phyloP scores from a whole-genome alignment of 306 rosid genomes.

The Ormosia emarginata region DNA sequence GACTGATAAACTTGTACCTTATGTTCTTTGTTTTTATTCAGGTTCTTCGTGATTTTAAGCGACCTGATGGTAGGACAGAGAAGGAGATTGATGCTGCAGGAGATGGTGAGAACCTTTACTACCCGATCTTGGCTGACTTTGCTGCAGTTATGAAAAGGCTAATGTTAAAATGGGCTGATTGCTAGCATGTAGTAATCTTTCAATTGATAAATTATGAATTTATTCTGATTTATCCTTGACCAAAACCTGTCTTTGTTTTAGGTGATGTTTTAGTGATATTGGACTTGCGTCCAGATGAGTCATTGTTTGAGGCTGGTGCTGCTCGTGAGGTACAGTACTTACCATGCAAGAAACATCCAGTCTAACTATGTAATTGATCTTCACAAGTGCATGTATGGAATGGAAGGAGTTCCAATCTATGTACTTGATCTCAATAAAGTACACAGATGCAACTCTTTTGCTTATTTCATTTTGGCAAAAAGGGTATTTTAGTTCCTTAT shows the following conservation, averaged over 20 bases:
- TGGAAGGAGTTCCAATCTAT: conserved; percentile 3
- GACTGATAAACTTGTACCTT: background rate
- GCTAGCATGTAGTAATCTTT: background rate
- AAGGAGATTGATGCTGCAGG: conserved; percentile 83
- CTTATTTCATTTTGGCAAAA: background rate
- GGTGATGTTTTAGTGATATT: conserved; percentile 93
- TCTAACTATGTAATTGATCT: background rate
- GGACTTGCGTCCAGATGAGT: conserved; percentile 82
- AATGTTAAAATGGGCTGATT: background rate
- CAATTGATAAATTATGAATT: background rate
- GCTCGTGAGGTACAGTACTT: conserved; percentile 83
- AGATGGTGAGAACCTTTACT: conserved; percentile 59
- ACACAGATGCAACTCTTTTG: background rate
- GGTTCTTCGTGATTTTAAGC: conserved; percentile 82
- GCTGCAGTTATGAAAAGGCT: background rate
- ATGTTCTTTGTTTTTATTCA: conserved; percentile 27
- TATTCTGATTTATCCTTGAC: conserved; percentile 4
- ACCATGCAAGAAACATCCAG: background rate
- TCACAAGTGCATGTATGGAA: background rate
- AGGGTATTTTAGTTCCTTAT: too few species aligned
- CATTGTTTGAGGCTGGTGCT: conserved; percentile 93
- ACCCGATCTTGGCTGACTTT: background rate
- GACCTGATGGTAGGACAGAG: conserved; percentile 82
- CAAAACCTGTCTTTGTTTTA: conserved; percentile 25
- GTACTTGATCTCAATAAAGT: background rate